These are phyloP conservation scores for Pestalotiopsis sp. DNA, from an alignment of 2,329 filamentous ascomycete species.

Conservation along the genomic window DNA sequence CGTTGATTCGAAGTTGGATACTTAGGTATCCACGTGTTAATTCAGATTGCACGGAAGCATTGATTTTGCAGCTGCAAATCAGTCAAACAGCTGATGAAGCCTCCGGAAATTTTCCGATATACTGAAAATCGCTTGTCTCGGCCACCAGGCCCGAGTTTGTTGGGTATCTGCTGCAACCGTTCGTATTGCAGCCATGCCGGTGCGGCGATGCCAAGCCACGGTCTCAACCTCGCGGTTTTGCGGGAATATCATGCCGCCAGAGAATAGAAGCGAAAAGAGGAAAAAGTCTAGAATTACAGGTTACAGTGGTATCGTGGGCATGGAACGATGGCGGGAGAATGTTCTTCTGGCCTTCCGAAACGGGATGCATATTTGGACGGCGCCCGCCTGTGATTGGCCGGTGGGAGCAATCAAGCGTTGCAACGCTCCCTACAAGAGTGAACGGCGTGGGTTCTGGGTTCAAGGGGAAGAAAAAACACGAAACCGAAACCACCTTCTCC, in stretches of 20 bases:
- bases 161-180: background rate
- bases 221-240: background rate
- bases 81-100: too few species aligned
- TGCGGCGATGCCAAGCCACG: background rate
- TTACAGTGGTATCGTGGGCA: background rate
- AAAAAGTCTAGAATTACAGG: background rate
- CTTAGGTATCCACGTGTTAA: too few species aligned
- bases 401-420: background rate
- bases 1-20: background rate
- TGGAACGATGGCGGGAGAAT: background rate
- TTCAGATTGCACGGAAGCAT: background rate
- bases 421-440: background rate
- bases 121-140: too few species aligned
- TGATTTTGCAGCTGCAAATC: background rate
- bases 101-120: too few species aligned
- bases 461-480: background rate
- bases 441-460: background rate
- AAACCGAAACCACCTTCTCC: background rate
- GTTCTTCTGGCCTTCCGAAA: slow-evolving; percentile 1
- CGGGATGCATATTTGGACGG: background rate
- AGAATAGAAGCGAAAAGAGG: background rate
- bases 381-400: background rate
- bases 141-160: too few species aligned
- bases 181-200: background rate
- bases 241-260: background rate